Percentiles rank a stretch among this genome's conserved stretches.
Evolutionary conservation across 768 basidiomycete species (phyloP).

Genomic region (Suillus alpinus): DNA sequence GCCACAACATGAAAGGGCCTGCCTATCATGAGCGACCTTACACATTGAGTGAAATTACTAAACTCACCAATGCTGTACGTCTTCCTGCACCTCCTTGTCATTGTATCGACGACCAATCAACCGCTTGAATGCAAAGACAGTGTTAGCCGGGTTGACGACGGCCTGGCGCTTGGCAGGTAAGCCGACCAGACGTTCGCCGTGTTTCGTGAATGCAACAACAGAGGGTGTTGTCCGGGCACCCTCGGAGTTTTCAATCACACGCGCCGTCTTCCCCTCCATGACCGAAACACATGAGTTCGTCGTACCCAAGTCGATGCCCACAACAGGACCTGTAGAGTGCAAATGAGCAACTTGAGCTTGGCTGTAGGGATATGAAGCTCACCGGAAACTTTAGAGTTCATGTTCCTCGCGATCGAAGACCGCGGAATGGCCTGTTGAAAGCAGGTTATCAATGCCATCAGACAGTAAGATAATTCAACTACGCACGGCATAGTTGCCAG

Average conservation of each 20-base stretch:
- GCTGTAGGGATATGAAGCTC: slow-evolving; percentile 21
- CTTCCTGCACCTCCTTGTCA: slow-evolving; percentile 92
- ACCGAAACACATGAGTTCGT: slow-evolving; percentile 90
- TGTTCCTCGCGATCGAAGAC: slow-evolving; percentile 80
- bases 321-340: slow-evolving; percentile 64
- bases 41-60: neutral
- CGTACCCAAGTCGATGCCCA: slow-evolving; percentile 96
- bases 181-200: slow-evolving; percentile 94
- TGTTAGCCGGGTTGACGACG: slow-evolving; percentile 92
- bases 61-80: slow-evolving; percentile 77
- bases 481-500: slow-evolving; percentile 64
- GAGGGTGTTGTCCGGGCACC: slow-evolving; percentile 98
- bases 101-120: slow-evolving; percentile 90
- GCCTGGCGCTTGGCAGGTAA: slow-evolving; percentile 97
- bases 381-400: slow-evolving; percentile 95
- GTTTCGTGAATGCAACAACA: slow-evolving; percentile 97
- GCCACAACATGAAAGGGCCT: slow-evolving; percentile 83
- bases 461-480: neutral
- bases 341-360: neutral
- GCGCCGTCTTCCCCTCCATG: slow-evolving; percentile 94
- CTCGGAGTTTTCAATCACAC: slow-evolving; percentile 97
- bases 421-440: slow-evolving; percentile 58
- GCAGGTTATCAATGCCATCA: slow-evolving; percentile 11
- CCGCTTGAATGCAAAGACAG: slow-evolving; percentile 92
- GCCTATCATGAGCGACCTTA: neutral